Evolutionary conservation across 2,329 filamentous ascomycete species (phyloP).

Genomic region (Hymenotorrendiella dingleyae): DNA sequence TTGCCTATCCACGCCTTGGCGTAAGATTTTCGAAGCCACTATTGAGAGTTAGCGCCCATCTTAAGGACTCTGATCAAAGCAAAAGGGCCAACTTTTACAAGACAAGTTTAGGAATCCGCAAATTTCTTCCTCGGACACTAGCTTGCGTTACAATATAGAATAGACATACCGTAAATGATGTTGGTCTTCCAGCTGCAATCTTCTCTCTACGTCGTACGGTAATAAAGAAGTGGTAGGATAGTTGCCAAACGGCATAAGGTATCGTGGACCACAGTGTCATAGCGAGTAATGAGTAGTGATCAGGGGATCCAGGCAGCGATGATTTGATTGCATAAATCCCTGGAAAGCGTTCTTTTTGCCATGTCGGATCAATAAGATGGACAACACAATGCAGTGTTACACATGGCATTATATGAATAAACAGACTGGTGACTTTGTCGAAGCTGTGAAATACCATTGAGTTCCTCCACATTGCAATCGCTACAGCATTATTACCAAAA

Average conservation of each 20-base stretch:
- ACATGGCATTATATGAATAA: slow-evolving; percentile 99
- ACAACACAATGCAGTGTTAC: slow-evolving; percentile 88
- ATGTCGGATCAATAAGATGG: slow-evolving; percentile 64
- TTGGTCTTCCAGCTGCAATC: slow-evolving; percentile 91
- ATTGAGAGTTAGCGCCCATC: neutral
- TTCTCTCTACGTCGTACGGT: slow-evolving; percentile 91
- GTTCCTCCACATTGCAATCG: slow-evolving; percentile 99
- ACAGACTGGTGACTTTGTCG: slow-evolving; percentile 95
- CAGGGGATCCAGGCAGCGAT: slow-evolving; percentile 61
- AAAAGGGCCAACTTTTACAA: neutral
- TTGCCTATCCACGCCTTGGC: slow-evolving; percentile 84
- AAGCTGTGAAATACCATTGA: slow-evolving; percentile 97
- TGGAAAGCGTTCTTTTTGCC: slow-evolving; percentile 68
- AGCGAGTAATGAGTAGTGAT: slow-evolving; percentile 70
- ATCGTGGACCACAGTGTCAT: slow-evolving; percentile 96
- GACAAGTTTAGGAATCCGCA: too few species aligned
- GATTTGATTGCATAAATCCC: slow-evolving; percentile 78
- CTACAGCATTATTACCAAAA: slow-evolving; percentile 93
- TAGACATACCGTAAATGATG: slow-evolving; percentile 81
- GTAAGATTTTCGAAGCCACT: slow-evolving; percentile 86
- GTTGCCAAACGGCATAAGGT: slow-evolving; percentile 89
- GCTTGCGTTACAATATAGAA: too few species aligned
- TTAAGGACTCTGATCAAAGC: neutral
- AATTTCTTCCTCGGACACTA: too few species aligned
- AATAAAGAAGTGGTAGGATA: slow-evolving; percentile 90